Conservation (phyloP, 2,329 filamentous ascomycete species). For the Immersiporthe knoxdaviesiana region DNA sequence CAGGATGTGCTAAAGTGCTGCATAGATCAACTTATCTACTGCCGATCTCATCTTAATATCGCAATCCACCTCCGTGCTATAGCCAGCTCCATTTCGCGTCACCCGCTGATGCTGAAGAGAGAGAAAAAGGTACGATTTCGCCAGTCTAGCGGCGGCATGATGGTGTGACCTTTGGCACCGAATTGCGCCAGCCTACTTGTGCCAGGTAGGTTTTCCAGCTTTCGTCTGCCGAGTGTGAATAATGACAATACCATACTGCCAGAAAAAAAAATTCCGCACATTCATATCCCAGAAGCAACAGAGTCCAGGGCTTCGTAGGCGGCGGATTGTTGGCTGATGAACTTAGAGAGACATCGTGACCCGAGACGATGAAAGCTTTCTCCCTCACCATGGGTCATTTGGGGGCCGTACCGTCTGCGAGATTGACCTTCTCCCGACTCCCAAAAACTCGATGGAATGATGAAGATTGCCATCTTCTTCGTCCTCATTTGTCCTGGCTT, state of each 20-base stretch:
- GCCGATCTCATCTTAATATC: not conserved
- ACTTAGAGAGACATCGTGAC: not conserved
- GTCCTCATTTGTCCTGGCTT: not conserved
- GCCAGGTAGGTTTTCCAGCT: not conserved
- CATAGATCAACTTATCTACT: not conserved
- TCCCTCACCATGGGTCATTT: not conserved
- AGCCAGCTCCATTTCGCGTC: not conserved
- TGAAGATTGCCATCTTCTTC: not conserved
- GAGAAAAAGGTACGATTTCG: not conserved
- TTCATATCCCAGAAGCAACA: not conserved
- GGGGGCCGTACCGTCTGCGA: not conserved
- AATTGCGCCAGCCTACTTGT: not conserved
- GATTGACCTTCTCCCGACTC: not conserved
- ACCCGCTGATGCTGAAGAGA: not conserved
- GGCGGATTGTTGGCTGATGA: not conserved
- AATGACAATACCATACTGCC: not conserved
- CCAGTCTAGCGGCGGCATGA: not conserved
- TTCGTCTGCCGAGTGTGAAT: not conserved
- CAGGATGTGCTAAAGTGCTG: not conserved
- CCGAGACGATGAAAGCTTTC: not conserved
- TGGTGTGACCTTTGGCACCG: not conserved
- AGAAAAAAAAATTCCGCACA: not conserved
- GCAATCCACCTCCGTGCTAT: not conserved
- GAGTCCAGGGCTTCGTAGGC: not conserved
- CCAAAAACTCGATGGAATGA: not conserved